Evolutionary conservation across 2,329 filamentous ascomycete genomes (phyloP).

Genomic region (Daldinia sp.): DNA sequence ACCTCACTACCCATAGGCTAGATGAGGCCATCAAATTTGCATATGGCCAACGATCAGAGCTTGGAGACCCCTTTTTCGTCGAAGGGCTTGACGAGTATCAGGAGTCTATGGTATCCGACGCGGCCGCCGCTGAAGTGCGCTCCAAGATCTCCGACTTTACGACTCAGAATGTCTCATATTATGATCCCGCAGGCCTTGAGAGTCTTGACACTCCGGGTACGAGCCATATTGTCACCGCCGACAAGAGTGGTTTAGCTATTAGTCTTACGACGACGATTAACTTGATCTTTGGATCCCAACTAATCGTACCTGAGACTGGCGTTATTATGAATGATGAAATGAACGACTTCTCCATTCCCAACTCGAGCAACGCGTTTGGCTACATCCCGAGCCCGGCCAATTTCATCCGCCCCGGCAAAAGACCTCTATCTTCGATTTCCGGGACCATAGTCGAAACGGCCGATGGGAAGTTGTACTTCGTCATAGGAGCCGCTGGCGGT

Average conservation of each 20-base stretch:
- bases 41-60: constrained; percentile 74
- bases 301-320: constrained; percentile 84
- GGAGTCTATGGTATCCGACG: constrained; percentile 69
- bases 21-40: constrained; percentile 85
- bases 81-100: constrained; percentile 67
- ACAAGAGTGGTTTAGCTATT: constrained; percentile 74
- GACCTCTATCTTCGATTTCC: constrained; percentile 79
- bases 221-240: constrained; percentile 72
- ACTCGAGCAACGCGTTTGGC: constrained; percentile 75
- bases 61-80: constrained; percentile 81
- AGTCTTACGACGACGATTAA: constrained; percentile 85
- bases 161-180: constrained; percentile 52
- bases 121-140: constrained; percentile 61
- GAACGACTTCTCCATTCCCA: constrained; percentile 82
- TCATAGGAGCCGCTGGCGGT: constrained; percentile 81
- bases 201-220: constrained; percentile 71
- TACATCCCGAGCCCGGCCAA: constrained; percentile 79
- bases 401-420: constrained; percentile 78
- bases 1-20: constrained; percentile 77
- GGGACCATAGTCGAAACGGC: constrained; percentile 78
- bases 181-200: constrained; percentile 57
- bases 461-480: constrained; percentile 73
- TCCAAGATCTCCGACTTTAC: constrained; percentile 54
- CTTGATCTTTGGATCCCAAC: constrained; percentile 76
- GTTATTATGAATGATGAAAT: constrained; percentile 73